Percentiles rank a stretch among this genome's conserved stretches.
These are phyloP conservation scores for Cydonia oblonga DNA, from an alignment of 331 rosid genomes.

Conservation along the genomic window DNA sequence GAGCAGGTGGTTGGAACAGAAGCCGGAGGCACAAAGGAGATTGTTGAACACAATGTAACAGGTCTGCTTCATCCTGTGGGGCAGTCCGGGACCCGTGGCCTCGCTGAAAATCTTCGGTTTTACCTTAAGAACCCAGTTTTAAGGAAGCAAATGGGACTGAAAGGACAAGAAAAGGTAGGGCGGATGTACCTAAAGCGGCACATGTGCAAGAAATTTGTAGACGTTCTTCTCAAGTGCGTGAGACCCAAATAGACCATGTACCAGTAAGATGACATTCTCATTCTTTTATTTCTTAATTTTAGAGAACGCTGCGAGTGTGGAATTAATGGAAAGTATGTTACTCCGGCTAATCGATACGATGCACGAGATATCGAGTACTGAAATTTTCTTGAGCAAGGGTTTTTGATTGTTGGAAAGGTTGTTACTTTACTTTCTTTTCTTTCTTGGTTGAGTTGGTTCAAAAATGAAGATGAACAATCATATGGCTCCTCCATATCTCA, in stretches of 20 bases:
- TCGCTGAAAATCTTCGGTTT: slow-evolving; percentile 49
- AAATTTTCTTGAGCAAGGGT: background rate
- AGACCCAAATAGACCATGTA: slow-evolving; percentile 43
- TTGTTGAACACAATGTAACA: slow-evolving; percentile 72
- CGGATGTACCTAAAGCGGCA: slow-evolving; percentile 81
- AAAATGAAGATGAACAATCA: too few relatives aligned
- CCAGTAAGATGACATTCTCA: slow-evolving; percentile 12
- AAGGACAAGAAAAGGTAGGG: slow-evolving; percentile 75
- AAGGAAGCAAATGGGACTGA: slow-evolving; percentile 73
- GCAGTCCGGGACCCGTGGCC: slow-evolving; percentile 39
- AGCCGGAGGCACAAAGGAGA: slow-evolving; percentile 84
- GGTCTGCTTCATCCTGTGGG: slow-evolving; percentile 90
- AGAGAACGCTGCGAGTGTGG: slow-evolving; percentile 7
- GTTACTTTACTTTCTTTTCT: too few relatives aligned
- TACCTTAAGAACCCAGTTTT: slow-evolving; percentile 48
- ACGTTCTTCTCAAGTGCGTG: slow-evolving; percentile 83
- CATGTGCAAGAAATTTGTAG: slow-evolving; percentile 86
- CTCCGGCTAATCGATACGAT: background rate
- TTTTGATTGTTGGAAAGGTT: too few relatives aligned
- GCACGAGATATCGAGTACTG: background rate
- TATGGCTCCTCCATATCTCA: too few relatives aligned
- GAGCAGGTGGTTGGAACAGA: slow-evolving; percentile 87
- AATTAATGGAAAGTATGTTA: background rate
- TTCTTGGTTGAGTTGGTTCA: too few relatives aligned
- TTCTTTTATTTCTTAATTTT: slow-evolving; percentile 32